Evolutionary conservation across 176 grass and related monocot genomes (phyloP).

Genomic region (Rhynchospora breviuscula): DNA sequence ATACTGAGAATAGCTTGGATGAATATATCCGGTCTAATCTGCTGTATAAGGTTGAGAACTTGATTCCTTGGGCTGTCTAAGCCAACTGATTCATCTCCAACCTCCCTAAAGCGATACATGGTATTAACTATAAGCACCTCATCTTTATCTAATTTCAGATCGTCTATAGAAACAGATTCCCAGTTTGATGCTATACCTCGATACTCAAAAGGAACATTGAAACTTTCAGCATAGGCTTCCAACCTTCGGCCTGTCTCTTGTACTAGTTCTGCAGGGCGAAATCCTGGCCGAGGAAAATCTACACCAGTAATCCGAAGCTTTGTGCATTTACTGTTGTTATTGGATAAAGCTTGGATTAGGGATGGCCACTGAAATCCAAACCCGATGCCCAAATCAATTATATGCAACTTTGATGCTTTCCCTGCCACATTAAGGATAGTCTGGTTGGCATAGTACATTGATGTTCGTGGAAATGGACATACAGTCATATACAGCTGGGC

Average conservation of each 20-base stretch:
- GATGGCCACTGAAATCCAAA: slow-evolving; percentile 66
- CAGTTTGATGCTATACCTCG: slow-evolving; percentile 43
- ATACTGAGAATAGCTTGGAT: slow-evolving; percentile 33
- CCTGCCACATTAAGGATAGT: slow-evolving; percentile 39
- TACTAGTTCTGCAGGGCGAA: slow-evolving; percentile 30
- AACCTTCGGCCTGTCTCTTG: slow-evolving; percentile 30
- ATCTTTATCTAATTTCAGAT: neutral
- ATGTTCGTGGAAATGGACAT: slow-evolving; percentile 37
- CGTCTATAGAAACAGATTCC: slow-evolving; percentile 26
- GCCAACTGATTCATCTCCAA: neutral
- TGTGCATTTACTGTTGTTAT: slow-evolving; percentile 19
- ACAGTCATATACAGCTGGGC: slow-evolving; percentile 19
- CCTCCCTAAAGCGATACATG: neutral
- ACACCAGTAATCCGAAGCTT: slow-evolving; percentile 55
- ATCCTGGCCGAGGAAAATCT: slow-evolving; percentile 41
- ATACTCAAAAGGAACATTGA: slow-evolving; percentile 56
- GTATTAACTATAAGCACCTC: neutral
- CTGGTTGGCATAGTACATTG: slow-evolving; percentile 46
- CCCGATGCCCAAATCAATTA: slow-evolving; percentile 60
- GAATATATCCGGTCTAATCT: slow-evolving; percentile 33
- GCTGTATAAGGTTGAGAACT: slow-evolving; percentile 36
- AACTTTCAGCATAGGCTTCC: slow-evolving; percentile 46
- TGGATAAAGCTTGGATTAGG: slow-evolving; percentile 38
- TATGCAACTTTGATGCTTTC: slow-evolving; percentile 39
- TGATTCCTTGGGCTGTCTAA: slow-evolving; percentile 34